These are phyloP conservation scores for Gossypium armourianum DNA, from an alignment of 441 rosid genomes.

Conservation along the genomic window DNA sequence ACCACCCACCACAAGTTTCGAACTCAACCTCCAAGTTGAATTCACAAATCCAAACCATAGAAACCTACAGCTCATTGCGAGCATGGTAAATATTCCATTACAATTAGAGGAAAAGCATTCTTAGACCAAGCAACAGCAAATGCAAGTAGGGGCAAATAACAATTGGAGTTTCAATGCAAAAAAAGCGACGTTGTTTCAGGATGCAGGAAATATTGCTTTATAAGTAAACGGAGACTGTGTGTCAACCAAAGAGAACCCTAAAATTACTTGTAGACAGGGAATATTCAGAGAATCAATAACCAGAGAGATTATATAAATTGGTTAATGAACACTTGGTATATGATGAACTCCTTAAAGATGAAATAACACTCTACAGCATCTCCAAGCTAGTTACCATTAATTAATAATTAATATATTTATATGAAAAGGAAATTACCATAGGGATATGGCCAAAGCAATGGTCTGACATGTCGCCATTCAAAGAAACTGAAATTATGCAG, in stretches of 20 bases:
- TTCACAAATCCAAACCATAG: neutral
- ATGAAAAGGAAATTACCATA: conserved; percentile 37
- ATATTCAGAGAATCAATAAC: neutral
- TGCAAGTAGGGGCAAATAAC: neutral
- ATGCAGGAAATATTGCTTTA: neutral
- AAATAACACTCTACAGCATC: neutral
- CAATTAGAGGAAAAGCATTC: neutral
- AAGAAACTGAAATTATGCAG: conserved; percentile 35
- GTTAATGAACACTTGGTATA: neutral
- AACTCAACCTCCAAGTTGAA: conserved; percentile 3
- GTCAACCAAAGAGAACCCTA: neutral
- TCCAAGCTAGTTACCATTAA: neutral
- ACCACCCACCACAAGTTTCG: neutral
- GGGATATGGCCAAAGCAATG: conserved; percentile 29
- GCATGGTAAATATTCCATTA: neutral
- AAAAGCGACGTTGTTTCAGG: neutral
- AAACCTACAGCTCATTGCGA: neutral
- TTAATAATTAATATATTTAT: conserved; percentile 5
- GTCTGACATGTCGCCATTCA: conserved; percentile 29
- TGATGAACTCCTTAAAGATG: neutral
- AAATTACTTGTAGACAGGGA: neutral
- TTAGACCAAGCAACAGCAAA: neutral
- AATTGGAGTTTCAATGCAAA: neutral
- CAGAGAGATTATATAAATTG: neutral
- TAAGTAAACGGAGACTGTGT: neutral